A percentile compares a stretch with the other conserved stretches of the same genome.
Conservation (phyloP, 768 basidiomycete species). For the Cyathus striatus region DNA sequence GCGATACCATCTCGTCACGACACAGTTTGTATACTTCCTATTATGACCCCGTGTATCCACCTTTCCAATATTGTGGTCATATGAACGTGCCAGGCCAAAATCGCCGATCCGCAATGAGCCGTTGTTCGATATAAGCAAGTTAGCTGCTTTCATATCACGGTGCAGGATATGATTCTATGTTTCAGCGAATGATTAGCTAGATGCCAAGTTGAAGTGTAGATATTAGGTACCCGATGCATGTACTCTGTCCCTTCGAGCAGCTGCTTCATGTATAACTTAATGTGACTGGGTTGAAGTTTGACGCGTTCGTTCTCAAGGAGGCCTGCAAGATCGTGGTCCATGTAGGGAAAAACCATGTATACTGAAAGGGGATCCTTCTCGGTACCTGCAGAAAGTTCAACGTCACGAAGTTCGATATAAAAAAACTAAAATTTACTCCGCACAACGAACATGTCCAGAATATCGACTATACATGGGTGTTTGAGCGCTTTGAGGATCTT, state of each 20-base stretch:
- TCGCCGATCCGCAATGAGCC: constrained; percentile 88
- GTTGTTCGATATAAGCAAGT: constrained; percentile 85
- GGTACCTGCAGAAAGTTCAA: constrained; percentile 37
- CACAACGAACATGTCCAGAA: constrained; percentile 90
- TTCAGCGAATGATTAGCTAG: constrained; percentile 6
- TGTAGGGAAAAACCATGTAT: constrained; percentile 99
- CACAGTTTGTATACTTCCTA: constrained; percentile 89
- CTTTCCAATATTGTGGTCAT: constrained; percentile 44
- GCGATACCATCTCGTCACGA: constrained; percentile 93
- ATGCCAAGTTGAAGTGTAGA: constrained; percentile 4
- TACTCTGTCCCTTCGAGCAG: constrained; percentile 95
- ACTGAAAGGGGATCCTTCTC: constrained; percentile 75
- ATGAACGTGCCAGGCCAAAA: constrained; percentile 91
- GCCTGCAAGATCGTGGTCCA: constrained; percentile 98
- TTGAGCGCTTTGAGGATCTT: constrained; percentile 89
- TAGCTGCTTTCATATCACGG: constrained; percentile 98
- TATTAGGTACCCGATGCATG: constrained; percentile 79
- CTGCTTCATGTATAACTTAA: constrained; percentile 96
- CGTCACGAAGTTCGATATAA: neutral
- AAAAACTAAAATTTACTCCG: constrained; percentile 44
- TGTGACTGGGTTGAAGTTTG: constrained; percentile 74
- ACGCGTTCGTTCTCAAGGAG: constrained; percentile 89
- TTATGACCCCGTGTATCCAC: constrained; percentile 39
- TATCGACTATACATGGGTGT: constrained; percentile 82
- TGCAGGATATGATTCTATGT: constrained; percentile 93